Evolutionary conservation across 2,329 filamentous ascomycete species (phyloP), one percentile per base, ranked within the genome.

Genomic region (Pseudocercospora musae): DNA sequence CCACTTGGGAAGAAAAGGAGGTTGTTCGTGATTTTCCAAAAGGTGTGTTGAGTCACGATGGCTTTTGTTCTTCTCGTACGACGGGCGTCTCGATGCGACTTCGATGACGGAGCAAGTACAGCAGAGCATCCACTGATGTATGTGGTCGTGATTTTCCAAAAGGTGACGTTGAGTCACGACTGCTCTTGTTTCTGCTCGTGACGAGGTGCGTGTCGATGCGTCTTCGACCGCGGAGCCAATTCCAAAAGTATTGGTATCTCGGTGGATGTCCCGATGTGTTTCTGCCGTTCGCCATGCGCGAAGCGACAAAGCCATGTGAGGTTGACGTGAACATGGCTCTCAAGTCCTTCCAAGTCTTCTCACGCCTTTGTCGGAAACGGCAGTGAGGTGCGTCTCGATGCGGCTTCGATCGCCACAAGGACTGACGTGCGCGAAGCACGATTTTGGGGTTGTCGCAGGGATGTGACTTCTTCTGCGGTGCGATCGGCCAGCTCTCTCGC

Each of bases 341-440:
- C 23, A 53, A 31, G 20, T 31, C 49, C 31, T 18, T 53, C 25
- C 49, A 53, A 53, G n/a, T 53, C 49, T 27, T 31, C 49, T 31
- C 49, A 53, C 49, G n/a, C 27, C 49, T 25, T 31, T 21, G 20
- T 15, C 11, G 25, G 49, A 5, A 25, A 53, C 21, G 25, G 20
- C 23, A 4, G 25, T 53, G 49, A 53, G 25, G 49, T 53, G 49
- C 49, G 49, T 29, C 49, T 53, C 49, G 49, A 53, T 53, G 49
- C 49, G 23, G 20, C n/a, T 53, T 53, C 49, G 49, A 53, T 53
- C 49, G 49, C 49, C 49, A 53, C 49, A 53, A n/a, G 31, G 25
- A 53, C 44, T 53, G 20, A 31, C 49, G 25, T 53, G 25, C 49
- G 18, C 18, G 18, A 53, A n/a, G n/a, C 27, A 27, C 27, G 23